phyloP scores from a whole-genome alignment of 768 basidiomycete genomes.

The Cyclocybe cylindracea region DNA sequence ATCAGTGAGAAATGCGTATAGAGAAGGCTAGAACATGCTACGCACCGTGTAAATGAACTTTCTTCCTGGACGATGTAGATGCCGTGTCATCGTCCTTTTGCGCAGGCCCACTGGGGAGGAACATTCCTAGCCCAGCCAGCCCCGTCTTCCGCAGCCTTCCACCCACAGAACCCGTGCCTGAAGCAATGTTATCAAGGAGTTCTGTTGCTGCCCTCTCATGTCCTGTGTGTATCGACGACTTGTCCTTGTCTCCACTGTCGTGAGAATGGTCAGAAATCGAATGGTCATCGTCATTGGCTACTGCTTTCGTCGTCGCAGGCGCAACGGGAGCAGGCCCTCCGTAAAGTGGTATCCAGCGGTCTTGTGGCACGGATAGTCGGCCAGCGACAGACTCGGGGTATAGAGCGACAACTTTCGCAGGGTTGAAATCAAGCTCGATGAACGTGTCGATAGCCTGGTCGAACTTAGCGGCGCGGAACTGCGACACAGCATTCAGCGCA shows the following conservation, averaged over 20 bases:
- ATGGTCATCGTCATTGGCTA: slow-evolving; percentile 20
- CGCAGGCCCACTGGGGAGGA: slow-evolving; percentile 35
- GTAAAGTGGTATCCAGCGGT: slow-evolving; percentile 80
- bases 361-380: slow-evolving; percentile 65
- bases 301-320: too few species aligned
- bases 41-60: slow-evolving; percentile 34
- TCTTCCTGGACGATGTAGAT: slow-evolving; percentile 44
- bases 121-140: slow-evolving; percentile 56
- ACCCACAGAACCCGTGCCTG: slow-evolving; percentile 42
- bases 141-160: slow-evolving; percentile 53
- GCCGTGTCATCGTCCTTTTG: slow-evolving; percentile 65
- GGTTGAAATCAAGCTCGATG: slow-evolving; percentile 86
- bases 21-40: not conserved
- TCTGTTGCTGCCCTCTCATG: slow-evolving; percentile 29
- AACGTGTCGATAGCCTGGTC: slow-evolving; percentile 85
- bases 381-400: slow-evolving; percentile 86
- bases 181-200: slow-evolving; percentile 31
- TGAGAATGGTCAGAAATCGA: slow-evolving; percentile 15
- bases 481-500: slow-evolving; percentile 75
- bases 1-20: not conserved
- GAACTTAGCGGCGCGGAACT: slow-evolving; percentile 69
- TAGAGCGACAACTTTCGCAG: slow-evolving; percentile 89
- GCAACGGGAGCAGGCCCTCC: slow-evolving; percentile 60
- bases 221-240: slow-evolving; percentile 9
- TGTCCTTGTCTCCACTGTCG: slow-evolving; percentile 17